Evolutionary conservation across 148 eudicot species (phyloP), one percentile per base, ranked within the genome.

Genomic region (Rhododendron griersonianum): DNA sequence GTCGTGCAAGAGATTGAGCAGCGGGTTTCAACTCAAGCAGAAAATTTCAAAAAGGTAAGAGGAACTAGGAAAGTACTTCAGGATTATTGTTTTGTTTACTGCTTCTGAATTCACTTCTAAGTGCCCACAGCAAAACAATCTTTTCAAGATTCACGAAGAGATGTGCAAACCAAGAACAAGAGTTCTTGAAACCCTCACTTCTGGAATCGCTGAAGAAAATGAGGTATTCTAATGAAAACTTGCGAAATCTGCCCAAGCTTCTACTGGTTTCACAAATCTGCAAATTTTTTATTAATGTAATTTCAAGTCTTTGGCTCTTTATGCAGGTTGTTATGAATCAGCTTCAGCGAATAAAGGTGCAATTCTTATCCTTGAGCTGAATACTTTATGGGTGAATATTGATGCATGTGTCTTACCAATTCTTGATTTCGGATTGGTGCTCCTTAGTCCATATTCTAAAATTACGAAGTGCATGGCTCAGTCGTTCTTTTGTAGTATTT

Each of bases 1-100:
- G 95, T 94, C 69, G 92, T 98, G 37, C 96, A 92, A 85, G 98
- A 95, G 91, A 94, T 94, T 88, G 95, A 98, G 90, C 94, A 87
- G 39, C 96, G 98, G 82, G 84, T 90, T 84, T 93, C 95, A 41
- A 88, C 87, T 83, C 98, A 94, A 89, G 94, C 92, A 78, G 95
- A 92, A 83, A 92, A 85, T 85, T 87, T 93, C 83, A 92, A 85
- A 87, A 94, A 86, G 90, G 99, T 94, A 93, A 86, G 55, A 30
- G 59, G 44, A 82, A 63, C 57, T 65, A 82, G 41, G 44, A 81
- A 82, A 79, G 59, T 83, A n/a, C 76, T 84, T 80, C 59, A 19
- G 69, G 23, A 18, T 83, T 16, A 48, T 45, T 67, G 21, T 44
- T 50, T 30, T 78, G 28, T 85, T 82, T 47, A 55, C 50, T 84